Percentiles rank a stretch among this genome's conserved stretches.
phyloP scores from a whole-genome alignment of 2,329 filamentous ascomycete species.

The Verticillium albo-atrum region DNA sequence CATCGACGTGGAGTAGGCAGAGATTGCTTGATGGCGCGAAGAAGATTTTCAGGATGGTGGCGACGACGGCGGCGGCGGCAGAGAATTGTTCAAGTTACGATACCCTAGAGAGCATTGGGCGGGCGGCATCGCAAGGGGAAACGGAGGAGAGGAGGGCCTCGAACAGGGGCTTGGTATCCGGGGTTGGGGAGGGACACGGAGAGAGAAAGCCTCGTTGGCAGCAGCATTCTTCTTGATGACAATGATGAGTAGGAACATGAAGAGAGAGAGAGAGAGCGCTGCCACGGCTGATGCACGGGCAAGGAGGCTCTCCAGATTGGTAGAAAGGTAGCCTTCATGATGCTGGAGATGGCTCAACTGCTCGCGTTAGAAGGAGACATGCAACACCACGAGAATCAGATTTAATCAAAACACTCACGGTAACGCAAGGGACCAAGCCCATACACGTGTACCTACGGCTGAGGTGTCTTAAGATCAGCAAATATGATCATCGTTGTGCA shows the following conservation, averaged over 20 bases:
- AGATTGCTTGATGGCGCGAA: neutral
- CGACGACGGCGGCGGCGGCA: neutral
- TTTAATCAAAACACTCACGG: neutral
- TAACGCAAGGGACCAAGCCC: too few species aligned
- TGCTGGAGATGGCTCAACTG: neutral
- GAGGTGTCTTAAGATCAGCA: neutral
- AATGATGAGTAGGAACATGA: neutral
- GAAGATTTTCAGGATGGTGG: neutral
- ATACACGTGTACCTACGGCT: too few species aligned
- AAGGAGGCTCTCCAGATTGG: neutral
- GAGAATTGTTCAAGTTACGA: neutral
- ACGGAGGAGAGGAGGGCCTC: neutral
- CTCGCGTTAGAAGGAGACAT: neutral
- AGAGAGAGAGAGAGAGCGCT: too few species aligned
- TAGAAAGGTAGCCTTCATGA: neutral
- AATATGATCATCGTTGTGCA: neutral
- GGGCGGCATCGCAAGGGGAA: neutral
- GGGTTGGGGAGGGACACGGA: too few species aligned
- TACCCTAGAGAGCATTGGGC: neutral
- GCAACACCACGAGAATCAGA: neutral
- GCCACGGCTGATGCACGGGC: too few species aligned
- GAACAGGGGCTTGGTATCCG: too few species aligned
- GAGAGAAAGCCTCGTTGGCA: neutral
- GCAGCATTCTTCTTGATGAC: neutral
- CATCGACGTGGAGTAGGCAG: slow-evolving; percentile 8